Conservation (phyloP, 345 rosid genomes). For the Salix caprea region DNA sequence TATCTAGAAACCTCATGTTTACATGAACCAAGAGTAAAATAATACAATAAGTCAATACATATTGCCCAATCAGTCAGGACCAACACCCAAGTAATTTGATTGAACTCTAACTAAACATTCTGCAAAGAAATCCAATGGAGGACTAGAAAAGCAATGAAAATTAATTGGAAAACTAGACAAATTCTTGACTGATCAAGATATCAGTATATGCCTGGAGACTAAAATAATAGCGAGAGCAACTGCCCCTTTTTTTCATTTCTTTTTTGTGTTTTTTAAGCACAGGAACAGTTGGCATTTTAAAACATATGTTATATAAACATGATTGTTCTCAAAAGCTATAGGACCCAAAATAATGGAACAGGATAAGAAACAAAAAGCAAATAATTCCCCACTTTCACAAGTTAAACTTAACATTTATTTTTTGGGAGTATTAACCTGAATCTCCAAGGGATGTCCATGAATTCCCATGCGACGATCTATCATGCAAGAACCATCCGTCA, state of each 20-base stretch:
- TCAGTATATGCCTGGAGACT: no score
- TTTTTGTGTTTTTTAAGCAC: no score
- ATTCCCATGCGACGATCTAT: conserved; percentile 95
- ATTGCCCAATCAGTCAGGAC: not conserved
- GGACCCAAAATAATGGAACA: not conserved
- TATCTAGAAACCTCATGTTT: not conserved
- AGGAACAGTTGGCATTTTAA: no score
- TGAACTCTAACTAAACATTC: not conserved
- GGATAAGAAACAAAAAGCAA: not conserved
- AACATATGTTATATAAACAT: not conserved
- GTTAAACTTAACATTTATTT: not conserved
- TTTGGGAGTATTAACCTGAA: conserved; percentile 37
- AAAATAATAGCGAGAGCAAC: no score
- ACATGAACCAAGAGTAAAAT: not conserved
- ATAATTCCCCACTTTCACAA: not conserved
- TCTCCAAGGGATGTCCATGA: conserved; percentile 93
- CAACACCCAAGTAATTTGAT: not conserved
- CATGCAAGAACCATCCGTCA: conserved; percentile 95
- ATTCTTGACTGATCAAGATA: not conserved
- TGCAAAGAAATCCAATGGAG: not conserved
- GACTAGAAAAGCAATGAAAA: not conserved
- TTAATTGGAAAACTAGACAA: not conserved
- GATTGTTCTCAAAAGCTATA: not conserved
- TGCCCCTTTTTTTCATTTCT: no score
- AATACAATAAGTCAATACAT: no score